Percentiles rank a stretch among this genome's conserved stretches.
phyloP scores from a whole-genome alignment of 2,329 filamentous ascomycete genomes.

The Arachnomyces sp. region DNA sequence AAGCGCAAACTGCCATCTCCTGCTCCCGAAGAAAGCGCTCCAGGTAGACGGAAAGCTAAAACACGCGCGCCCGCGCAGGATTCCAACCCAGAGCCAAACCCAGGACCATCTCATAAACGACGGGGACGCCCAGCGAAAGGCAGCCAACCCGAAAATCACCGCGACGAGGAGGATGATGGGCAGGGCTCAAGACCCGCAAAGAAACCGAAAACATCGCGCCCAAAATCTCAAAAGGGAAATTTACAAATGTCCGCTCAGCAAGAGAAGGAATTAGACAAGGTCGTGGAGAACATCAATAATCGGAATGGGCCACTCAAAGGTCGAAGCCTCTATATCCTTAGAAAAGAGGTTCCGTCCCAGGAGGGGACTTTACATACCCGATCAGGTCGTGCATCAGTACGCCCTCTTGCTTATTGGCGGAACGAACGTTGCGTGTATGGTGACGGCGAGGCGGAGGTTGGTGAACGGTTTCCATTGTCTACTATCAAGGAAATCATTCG shows the following conservation, averaged over 20 bases:
- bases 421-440: conserved; percentile 71
- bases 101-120: conserved; percentile 20
- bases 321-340: conserved; percentile 43
- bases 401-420: conserved; percentile 76
- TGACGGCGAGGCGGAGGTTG: conserved; percentile 48
- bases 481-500: conserved; percentile 71
- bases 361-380: conserved; percentile 56
- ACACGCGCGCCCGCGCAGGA: neutral
- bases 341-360: conserved; percentile 45
- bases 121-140: conserved; percentile 25
- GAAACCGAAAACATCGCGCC: conserved; percentile 22
- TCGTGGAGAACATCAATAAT: conserved; percentile 37
- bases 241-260: conserved; percentile 23
- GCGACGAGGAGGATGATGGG: conserved; percentile 15
- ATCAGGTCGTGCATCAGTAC: conserved; percentile 68
- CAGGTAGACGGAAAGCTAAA: neutral
- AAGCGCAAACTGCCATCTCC: conserved; percentile 9
- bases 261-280: conserved; percentile 30
- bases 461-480: conserved; percentile 54
- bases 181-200: conserved; percentile 20
- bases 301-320: conserved; percentile 39
- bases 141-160: conserved; percentile 5
- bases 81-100: neutral
- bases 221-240: conserved; percentile 17
- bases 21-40: neutral